Conservation (phyloP, 129 eudicot genomes). For the Erigeron canadensis region DNA sequence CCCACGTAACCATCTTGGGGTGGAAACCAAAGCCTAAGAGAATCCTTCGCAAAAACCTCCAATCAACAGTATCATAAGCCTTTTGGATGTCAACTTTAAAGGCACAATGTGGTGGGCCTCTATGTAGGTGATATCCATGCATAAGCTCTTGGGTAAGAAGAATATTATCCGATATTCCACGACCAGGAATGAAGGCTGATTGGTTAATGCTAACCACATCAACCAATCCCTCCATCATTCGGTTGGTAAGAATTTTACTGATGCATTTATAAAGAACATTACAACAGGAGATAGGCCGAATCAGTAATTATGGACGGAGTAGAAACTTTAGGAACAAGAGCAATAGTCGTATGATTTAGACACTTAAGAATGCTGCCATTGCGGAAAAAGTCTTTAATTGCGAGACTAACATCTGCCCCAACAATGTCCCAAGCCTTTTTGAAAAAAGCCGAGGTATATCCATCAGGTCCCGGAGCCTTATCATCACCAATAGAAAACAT, state of each 20-base stretch:
- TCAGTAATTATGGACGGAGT: background rate
- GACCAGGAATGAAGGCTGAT: too few species aligned
- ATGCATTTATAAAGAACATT: too few species aligned
- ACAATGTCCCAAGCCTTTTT: too few species aligned
- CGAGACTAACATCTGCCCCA: background rate
- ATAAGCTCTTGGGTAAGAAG: too few species aligned
- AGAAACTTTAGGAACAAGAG: background rate
- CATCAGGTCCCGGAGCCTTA: too few species aligned
- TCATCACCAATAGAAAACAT: too few species aligned
- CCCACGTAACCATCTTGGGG: background rate
- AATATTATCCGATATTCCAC: too few species aligned
- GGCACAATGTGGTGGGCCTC: background rate
- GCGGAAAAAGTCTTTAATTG: background rate
- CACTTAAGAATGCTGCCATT: background rate
- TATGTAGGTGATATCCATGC: too few species aligned
- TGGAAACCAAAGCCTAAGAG: background rate
- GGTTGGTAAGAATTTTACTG: too few species aligned
- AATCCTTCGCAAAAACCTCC: background rate
- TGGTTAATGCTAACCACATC: too few species aligned
- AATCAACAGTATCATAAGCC: background rate
- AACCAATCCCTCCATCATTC: too few species aligned
- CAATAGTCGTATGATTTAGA: background rate
- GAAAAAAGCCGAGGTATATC: too few species aligned
- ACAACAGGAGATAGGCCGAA: background rate
- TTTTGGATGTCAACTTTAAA: background rate